Evolutionary conservation across 768 basidiomycete species (phyloP), one percentile per base, ranked within the genome.

Genomic region (Leucogyrophana mollusca): DNA sequence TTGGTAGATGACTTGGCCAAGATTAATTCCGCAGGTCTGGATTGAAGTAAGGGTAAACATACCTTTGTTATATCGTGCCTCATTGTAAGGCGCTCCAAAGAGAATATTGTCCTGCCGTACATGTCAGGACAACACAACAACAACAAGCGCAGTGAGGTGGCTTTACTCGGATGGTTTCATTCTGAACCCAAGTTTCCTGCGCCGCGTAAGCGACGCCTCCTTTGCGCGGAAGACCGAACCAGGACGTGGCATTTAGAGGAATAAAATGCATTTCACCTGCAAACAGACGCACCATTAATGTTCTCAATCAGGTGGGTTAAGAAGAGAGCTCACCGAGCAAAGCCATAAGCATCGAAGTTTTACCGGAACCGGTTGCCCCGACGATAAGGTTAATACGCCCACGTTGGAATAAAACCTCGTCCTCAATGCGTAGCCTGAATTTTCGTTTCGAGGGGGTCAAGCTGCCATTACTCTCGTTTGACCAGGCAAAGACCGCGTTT

Each of bases 171-270:
- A 90, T 87, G 0, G 86, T 89, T 48, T 85, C 86, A 52, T 90
- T 91, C 61, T 84, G 79, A 2, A 91, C 82, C 89, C 89, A 94
- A 4, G 86, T 82, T 58, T 91, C 88, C 60, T 94, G 90, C 3
- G 85, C 84, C 5, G 85, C 85, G 59, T 88, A 91, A 2, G 88
- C 82, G 32, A 94, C 75, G 4, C 90, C 88, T 1, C 73, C 73
- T 3, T 67, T 68, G 3, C 87, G 71, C 20, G 90, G 89, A 5
- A 92, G 75, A 51, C 78, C 80, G 62, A 76, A 87, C 76, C 79
- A 85, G 0, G 86, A 80, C 34, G 77, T 73, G 1, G 76, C 69
- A 8, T 66, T 60, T 7, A 68, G 67, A 2, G 74, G 77, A 9
- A 74, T 62, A 56, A 80, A 82, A 58, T 86, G 82, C 81, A 88